Base-by-base conservation (phyloP, 2,329 filamentous ascomycete species). In the Monosporascus sp. region DNA sequence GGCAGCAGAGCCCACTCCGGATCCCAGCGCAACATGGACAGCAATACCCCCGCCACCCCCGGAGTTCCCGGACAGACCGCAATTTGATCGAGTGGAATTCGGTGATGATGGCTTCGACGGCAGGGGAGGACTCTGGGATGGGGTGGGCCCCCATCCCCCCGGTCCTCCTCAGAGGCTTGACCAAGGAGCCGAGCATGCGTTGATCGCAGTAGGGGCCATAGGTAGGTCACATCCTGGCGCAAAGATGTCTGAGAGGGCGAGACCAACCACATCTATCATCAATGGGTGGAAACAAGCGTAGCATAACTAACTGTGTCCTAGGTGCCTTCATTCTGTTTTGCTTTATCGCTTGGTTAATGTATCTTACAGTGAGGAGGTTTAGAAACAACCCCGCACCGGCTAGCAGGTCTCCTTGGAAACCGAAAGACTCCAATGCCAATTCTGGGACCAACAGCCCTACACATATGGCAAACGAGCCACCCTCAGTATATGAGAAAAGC, bases 321-420 rank as follows among this genome's bases (percentile, higher is more conserved):
- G 77, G 73, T 27, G 70, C 68, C 6, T 75, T 77, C 48, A 71
- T 79, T 20, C 60, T 76, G 27, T 54, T 76, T 8, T 74, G 70
- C 50, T 74, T 77, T 54, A 53, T 78, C 24, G 59, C 60, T 7
- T 80, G 75, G 75, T 65, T 78, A 24, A 61, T 73, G 5, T 77
- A 72, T 66, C 69, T 72, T n/a, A 65, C 65, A 11, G 48, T 68
- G 45, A 68, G 68, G 52, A 72, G 68, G 56, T 62, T 66, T 7
- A 70, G 63, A 49, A 59, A 41, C 14, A 43, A 50, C 9, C 14
- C 31, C 18, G 57, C 55, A 31, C 52, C 63, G 6, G 57, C 61
- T 7, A 59, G 54, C 25, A 54, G 54, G 22, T 50, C 63, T 20
- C 56, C 57, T 25, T 59, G 60, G 58, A 58, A 52, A 48, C 54